Evolutionary conservation across 306 rosid species (phyloP), one percentile per base, ranked within the genome.

Genomic region (Arachis stenosperma): DNA sequence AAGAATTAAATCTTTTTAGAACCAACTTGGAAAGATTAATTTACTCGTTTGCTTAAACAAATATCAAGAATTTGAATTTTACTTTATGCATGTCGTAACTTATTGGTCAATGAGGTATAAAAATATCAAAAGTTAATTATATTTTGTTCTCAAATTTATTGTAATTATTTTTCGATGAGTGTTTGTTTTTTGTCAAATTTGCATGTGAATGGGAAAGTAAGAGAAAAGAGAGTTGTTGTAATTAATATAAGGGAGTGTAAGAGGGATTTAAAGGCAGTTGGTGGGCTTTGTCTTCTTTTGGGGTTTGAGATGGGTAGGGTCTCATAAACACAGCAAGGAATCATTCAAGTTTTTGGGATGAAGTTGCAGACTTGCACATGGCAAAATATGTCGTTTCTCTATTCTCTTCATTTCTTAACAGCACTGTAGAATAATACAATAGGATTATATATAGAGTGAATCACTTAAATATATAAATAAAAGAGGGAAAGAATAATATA

Each of bases 301-400:
- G 81, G 83, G 44, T 65, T 60, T 82, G 90, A 81, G 81, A 79
- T 88, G 96, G 88, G 83, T 81, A 70, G 86, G 86, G 88, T 76
- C 85, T 82, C 84, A 57, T 48, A 14, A 60, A 72, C 74, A 29
- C 79, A 87, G 81, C 9, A 52, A 79, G 78, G 79, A 66, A 69
- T 79, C 76, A 78, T 77, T 85, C 82, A 84, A 73, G 73, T 82
- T 80, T 75, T 75, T 12, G 73, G 77, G 81, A 13, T 73, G 85
- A 41, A 80, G 79, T 58, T 74, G 69, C 83, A 82, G 87, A 67
- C 27, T 9, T 53, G 93, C 96, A 90, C 96, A 90, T 90, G 96
- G 92, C 79, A 41, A 61, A 75, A 78, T 71, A 52, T 86, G 87
- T 84, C 89, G 73, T 76, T 88, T 83, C 75, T 77, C 58, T 79